Base-by-base conservation (phyloP, 2,329 filamentous ascomycete species). In the Pseudogymnoascus sp. region DNA sequence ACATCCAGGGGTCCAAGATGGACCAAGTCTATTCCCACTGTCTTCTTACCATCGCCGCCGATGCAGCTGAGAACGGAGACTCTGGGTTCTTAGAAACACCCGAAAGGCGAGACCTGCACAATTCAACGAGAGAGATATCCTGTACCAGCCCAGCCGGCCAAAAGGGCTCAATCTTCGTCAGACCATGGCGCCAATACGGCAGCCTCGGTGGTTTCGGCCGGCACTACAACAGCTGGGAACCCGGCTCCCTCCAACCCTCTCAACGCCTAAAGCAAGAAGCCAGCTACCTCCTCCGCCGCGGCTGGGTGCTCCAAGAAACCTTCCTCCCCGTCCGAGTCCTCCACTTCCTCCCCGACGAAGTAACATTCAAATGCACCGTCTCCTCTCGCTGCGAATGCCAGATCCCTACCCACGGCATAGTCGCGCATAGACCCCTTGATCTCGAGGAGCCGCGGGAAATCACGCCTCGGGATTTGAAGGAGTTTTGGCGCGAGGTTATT, bases 1-100 rank as follows among this genome's bases (percentile, higher is more conserved):
- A 67, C 37, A 60, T 63, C 11, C 69, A 73, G 62, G 68, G 69
- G 2, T 64, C 65, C 8, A 64, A 65, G 50, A 74, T 73, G 71
- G 65, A 66, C 1, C 60, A 67, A 2, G 68, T 72, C 7, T 73
- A 73, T 61, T 59, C 62, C 7, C 61, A 68, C 35, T 66, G 69
- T 10, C 65, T 65, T 33, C 67, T 72, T 12, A 71, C 69, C 14
- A 66, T 73, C 31, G 62, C 61, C 35, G 68, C 69, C 28, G 65
- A 63, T 61, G 42, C 18, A 7, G 50, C 50, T 8, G 50, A 56
- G 50, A 56, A 56, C n/a, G 50, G 50, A 12, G 50, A 56, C 25
- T 56, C 50, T 1, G 50, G 35, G 11, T 44, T 60, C 12, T 16
- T 44, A 44, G 14, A 44, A 5, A 60, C 38, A 8, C 31, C 33